Conservation (phyloP, 1,284 basidiomycete genomes). For the Leccinum fuscescens region DNA sequence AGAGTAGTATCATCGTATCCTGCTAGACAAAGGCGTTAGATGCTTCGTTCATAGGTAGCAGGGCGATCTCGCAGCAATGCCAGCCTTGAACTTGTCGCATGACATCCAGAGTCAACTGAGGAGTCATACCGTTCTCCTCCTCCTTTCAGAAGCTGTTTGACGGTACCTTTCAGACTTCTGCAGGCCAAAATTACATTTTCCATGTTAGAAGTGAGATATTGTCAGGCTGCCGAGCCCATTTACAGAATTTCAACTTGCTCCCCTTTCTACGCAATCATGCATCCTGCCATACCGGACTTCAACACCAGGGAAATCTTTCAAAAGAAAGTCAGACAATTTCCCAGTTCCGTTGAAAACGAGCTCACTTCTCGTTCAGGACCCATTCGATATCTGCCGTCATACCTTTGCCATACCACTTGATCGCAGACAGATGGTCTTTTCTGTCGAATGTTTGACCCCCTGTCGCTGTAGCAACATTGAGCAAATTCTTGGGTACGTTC, state of each 20-base stretch:
- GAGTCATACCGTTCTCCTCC: neutral
- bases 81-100: too few species aligned
- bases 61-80: too few species aligned
- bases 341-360: neutral
- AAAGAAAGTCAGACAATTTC: neutral
- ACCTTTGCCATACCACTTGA: slow-evolving; percentile 58
- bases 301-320: slow-evolving; percentile 24
- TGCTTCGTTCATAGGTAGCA: too few species aligned
- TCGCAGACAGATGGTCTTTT: slow-evolving; percentile 48
- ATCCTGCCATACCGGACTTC: neutral
- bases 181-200: neutral
- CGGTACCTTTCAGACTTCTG: neutral
- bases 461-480: slow-evolving; percentile 30
- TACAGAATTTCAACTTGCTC: neutral
- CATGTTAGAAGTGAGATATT: neutral
- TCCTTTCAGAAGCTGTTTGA: too few species aligned
- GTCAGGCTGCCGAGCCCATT: neutral
- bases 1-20: slow-evolving; percentile 3
- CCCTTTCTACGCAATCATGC: neutral
- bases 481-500: slow-evolving; percentile 44
- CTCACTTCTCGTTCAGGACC: slow-evolving; percentile 55
- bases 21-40: slow-evolving; percentile 7
- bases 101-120: neutral
- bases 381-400: slow-evolving; percentile 42
- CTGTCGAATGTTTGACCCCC: slow-evolving; percentile 43